Conservation (phyloP, 23 red algal species). For the Gracilaria gracilis region DNA sequence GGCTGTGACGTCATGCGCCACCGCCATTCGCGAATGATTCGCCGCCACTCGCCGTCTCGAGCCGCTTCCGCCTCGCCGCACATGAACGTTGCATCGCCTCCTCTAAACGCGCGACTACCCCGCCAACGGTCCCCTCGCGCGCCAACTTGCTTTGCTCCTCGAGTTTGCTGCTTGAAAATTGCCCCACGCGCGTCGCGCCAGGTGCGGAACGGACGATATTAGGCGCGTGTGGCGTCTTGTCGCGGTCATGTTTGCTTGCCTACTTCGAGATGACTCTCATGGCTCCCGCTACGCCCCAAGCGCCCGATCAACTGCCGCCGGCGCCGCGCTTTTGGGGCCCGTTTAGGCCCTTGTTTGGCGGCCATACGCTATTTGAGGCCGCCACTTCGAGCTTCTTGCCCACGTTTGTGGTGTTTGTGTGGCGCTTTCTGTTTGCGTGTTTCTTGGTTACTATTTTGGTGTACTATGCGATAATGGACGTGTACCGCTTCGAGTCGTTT, state of each 20-base stretch:
- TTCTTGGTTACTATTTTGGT: constrained; percentile 47
- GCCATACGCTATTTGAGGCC: constrained; percentile 47
- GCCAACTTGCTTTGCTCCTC: not conserved
- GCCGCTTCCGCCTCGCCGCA: not conserved
- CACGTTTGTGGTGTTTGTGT: constrained; percentile 41
- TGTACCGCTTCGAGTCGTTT: constrained; percentile 15
- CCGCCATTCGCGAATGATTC: too few species aligned
- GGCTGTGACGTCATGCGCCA: not conserved
- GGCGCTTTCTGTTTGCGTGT: constrained; percentile 55
- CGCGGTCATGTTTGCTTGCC: not conserved
- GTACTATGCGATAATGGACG: constrained; percentile 9
- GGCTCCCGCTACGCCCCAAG: constrained; percentile 5
- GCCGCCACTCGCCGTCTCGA: not conserved
- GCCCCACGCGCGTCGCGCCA: not conserved
- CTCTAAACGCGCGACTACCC: too few species aligned
- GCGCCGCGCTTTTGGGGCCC: constrained; percentile 54
- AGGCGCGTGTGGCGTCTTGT: not conserved
- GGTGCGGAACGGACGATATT: not conserved
- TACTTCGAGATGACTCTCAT: constrained; percentile 10
- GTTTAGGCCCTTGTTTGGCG: constrained; percentile 66
- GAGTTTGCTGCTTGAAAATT: not conserved
- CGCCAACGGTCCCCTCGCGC: constrained; percentile 1
- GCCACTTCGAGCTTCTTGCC: constrained; percentile 70
- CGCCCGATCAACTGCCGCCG: constrained; percentile 28
- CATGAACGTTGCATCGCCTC: not conserved